Conservation (phyloP, 495 filamentous ascomycete genomes). For the Neurospora intermedia region DNA sequence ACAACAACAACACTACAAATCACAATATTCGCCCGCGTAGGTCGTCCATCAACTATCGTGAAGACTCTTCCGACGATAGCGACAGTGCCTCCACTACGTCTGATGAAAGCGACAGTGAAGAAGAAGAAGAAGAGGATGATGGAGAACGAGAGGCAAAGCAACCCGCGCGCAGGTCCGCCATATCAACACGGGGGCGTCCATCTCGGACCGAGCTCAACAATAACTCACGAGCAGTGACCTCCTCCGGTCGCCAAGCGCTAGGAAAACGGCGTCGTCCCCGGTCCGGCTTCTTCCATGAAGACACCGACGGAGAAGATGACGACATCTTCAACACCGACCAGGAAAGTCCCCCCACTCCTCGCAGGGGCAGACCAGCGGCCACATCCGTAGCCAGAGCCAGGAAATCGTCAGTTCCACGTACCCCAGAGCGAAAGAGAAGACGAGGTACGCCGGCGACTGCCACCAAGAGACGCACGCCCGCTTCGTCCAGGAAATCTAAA, state of each 20-base stretch:
- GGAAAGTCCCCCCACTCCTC: not conserved
- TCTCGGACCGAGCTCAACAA: not conserved
- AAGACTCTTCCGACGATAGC: not conserved
- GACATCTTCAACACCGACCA: not conserved
- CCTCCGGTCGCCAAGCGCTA: not conserved
- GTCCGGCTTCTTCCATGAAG: slow-evolving; percentile 19
- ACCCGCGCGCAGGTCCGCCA: not conserved
- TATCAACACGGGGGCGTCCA: not conserved
- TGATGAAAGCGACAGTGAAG: not conserved
- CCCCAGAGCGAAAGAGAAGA: not conserved
- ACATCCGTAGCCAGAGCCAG: not conserved
- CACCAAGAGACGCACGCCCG: not conserved
- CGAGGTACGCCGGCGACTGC: not conserved
- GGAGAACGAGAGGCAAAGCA: not conserved
- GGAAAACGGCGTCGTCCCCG: slow-evolving; percentile 14
- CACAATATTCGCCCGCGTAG: not conserved
- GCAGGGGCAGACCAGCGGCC: not conserved
- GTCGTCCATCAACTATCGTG: not conserved
- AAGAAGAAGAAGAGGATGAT: not conserved
- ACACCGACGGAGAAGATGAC: slow-evolving; percentile 3
- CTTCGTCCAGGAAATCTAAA: not conserved
- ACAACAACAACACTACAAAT: not conserved
- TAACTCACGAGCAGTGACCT: not conserved
- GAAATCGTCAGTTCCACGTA: not conserved
- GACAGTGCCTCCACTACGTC: not conserved